These are phyloP conservation scores for Citrus medica DNA, from an alignment of 345 rosid genomes.

Conservation along the genomic window DNA sequence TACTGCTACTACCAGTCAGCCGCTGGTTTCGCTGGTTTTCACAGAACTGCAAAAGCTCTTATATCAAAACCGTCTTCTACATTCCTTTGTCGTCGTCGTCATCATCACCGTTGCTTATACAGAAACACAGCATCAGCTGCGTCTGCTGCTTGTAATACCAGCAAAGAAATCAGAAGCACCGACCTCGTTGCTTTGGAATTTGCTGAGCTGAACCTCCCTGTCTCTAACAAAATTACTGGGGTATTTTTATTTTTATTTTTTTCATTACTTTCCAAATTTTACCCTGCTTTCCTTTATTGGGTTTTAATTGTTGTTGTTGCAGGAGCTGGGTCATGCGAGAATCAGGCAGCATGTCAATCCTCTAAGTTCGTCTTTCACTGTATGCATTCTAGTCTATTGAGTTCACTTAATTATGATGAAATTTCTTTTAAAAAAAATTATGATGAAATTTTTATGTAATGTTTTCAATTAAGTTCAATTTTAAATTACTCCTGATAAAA, in stretches of 20 bases:
- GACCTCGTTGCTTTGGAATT: slow-evolving; percentile 74
- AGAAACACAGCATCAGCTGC: slow-evolving; percentile 4
- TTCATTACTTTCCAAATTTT: not conserved
- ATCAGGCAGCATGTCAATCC: slow-evolving; percentile 97
- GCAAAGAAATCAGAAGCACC: slow-evolving; percentile 40
- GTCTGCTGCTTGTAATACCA: slow-evolving; percentile 10
- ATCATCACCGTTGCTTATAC: not conserved
- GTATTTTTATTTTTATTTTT: slow-evolving; percentile 28
- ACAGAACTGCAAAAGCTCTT: not conserved
- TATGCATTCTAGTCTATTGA: slow-evolving; percentile 28
- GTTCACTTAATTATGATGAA: not conserved
- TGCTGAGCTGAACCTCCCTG: slow-evolving; percentile 67
- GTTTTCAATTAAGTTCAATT: no score
- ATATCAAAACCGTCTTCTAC: not conserved
- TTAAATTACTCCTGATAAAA: no score
- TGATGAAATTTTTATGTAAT: not conserved
- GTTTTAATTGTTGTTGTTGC: slow-evolving; percentile 12
- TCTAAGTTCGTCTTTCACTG: slow-evolving; percentile 74
- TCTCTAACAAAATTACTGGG: slow-evolving; percentile 40
- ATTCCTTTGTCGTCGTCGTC: not conserved
- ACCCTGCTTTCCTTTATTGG: not conserved
- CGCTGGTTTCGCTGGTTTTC: not conserved
- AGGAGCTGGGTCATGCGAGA: slow-evolving; percentile 80
- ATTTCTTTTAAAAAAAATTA: not conserved
- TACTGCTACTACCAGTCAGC: not conserved